Evolutionary conservation across 305 asterid species (phyloP), one percentile per base, ranked within the genome.

Genomic region (Fraxinus nigra): DNA sequence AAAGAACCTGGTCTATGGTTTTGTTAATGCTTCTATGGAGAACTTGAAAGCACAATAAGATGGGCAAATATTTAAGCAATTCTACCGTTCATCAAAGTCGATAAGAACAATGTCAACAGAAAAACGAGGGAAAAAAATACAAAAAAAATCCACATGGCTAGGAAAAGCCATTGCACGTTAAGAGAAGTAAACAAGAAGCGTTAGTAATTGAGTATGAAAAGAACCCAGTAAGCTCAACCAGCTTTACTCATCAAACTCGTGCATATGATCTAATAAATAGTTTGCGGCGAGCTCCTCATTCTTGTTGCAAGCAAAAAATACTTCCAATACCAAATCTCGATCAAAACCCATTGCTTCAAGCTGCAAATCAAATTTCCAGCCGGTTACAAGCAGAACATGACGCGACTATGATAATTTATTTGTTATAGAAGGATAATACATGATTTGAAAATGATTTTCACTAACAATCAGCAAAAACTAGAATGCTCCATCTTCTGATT

Each of bases 271-370:
- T 43, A 91, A 88, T 65, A 94, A 89, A 84, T 94, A 94, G 88
- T 94, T 94, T 26, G 97, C 98, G 7, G 98, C 97, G 82, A 92
- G 93, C 87, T 93, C 97, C 88, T 94, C 98, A 3, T 94, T 92
- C 90, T 93, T 94, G 97, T 94, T 94, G 96, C 98, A 94, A 10
- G 98, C 97, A 63, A 94, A 94, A 82, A 80, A 94, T 76, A 94
- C 98, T 88, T 93, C 95, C 95, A 94, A 82, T 34, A 93, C 98
- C 89, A 93, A 81, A 79, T 92, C 92, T 43, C 95, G 92, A 74
- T 94, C 95, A 48, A 93, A 94, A 22, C 98, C 98, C 97, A 94
- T 90, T 34, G 95, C 97, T 88, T 93, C 96, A 79, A 94, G 97
- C 97, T 94, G 97, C 91, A 82, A 16, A 10, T 56, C 32, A 74